Evolutionary conservation across 73 alveolate genomes (phyloP), one percentile per base, ranked within the genome.

Genomic region (Vitrella brassicaformis): DNA sequence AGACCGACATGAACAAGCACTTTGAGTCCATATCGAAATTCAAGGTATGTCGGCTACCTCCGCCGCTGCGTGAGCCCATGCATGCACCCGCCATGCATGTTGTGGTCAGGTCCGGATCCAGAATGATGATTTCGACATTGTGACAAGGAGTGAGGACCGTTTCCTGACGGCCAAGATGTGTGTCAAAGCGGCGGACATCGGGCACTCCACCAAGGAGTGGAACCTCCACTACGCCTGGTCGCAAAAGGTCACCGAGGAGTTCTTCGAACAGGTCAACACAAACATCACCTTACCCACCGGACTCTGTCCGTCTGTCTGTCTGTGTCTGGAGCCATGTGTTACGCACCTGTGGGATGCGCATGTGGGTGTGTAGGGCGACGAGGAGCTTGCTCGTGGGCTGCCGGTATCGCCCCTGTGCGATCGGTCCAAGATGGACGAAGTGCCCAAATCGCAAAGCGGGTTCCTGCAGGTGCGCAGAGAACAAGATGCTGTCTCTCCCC

Each of bases 371-470:
- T 46, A 78, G 46, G 85, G 86, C 28, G 86, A 79, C 75, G 31
- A 47, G 10, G 86, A 79, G 31, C 29, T 29, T 30, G 64, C 70
- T 30, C 73, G 39, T 0, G 75, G 75, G 1, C 72, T 79, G 76
- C 0, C 47, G 27, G 76, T 79, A 0, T 70, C 82, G 25, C 80
- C 81, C 14, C 67, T 71, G 73, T 79, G 86, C 32, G 86, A 79
- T 65, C 72, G 86, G 31, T 27, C 32, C 30, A 39, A 39, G 56
- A 25, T 31, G 27, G 72, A 72, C 66, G 86, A 69, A 31, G 56
- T 66, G 30, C 72, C 86, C 18, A 31, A 79, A 71, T 71, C 82
- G 29, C 75, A 79, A 26, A 83, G 47, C 30, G 86, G 86, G 31
- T 79, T 79, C 46, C 80, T 79, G 56, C 56, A 39, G 56, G 14